These are phyloP conservation scores for Arxiozyma telluris DNA, from an alignment of 1,139 yeast species.

Conservation along the genomic window DNA sequence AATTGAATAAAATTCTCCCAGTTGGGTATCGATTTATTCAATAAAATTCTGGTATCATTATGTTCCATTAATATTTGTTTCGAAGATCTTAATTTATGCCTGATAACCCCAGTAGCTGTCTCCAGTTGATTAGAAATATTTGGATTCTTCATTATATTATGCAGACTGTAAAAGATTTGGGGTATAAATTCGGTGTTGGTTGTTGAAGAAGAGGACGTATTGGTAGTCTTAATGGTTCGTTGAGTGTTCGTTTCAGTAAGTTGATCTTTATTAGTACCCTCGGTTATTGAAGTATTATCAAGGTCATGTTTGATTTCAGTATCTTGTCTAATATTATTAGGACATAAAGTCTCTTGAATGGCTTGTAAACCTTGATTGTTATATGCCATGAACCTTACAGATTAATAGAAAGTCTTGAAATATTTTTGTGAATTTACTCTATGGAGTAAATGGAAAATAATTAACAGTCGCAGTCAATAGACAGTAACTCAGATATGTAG, in stretches of 20 bases:
- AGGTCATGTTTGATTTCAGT: background rate
- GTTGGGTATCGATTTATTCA: constrained; percentile 21
- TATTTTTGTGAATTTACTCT: background rate
- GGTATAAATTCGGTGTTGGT: constrained; percentile 26
- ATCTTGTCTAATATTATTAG: background rate
- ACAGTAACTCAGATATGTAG: background rate
- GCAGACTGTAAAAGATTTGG: constrained; percentile 26
- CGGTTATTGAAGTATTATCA: background rate
- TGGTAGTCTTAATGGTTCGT: background rate
- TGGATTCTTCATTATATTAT: constrained; percentile 27
- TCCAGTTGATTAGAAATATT: constrained; percentile 26
- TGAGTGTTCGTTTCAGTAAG: background rate
- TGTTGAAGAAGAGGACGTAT: constrained; percentile 6
- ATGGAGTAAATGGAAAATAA: background rate
- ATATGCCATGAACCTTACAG: background rate
- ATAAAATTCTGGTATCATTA: constrained; percentile 17
- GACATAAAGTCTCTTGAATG: background rate
- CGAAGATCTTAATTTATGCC: constrained; percentile 26
- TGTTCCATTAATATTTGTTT: constrained; percentile 21
- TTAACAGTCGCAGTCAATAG: too few species aligned
- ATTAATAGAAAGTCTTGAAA: too few species aligned
- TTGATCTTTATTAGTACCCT: background rate
- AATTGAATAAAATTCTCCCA: constrained; percentile 22
- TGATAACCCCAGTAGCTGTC: constrained; percentile 27
- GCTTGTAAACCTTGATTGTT: background rate